Percentiles rank a stretch among this genome's conserved stretches.
Evolutionary conservation across 805 yeast species (phyloP).

Genomic region (Metschnikowia lunata): DNA sequence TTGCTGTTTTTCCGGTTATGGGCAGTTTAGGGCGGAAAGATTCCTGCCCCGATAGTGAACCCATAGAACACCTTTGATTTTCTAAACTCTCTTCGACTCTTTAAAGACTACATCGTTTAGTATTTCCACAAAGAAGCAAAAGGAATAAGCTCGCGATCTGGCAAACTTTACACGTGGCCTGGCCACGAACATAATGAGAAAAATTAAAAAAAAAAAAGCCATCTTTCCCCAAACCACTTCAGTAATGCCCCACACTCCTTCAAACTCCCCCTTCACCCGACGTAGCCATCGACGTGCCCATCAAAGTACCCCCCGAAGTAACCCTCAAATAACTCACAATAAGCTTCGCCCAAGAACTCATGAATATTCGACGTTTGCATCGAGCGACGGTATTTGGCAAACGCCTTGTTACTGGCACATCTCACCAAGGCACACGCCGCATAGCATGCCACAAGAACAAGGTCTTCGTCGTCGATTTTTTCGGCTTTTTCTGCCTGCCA

Average conservation of each 20-base stretch:
- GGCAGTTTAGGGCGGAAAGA: too few species aligned
- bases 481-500: constrained; percentile 47
- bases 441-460: constrained; percentile 53
- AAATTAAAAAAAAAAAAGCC: too few species aligned
- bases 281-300: neutral
- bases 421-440: constrained; percentile 72
- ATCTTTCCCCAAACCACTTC: too few species aligned
- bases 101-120: too few species aligned
- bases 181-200: too few species aligned
- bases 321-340: constrained; percentile 39
- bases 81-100: too few species aligned
- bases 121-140: too few species aligned
- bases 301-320: neutral
- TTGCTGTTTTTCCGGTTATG: too few species aligned
- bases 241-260: neutral
- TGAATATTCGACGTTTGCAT: constrained; percentile 86
- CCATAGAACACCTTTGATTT: too few species aligned
- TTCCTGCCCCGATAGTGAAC: too few species aligned
- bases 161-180: too few species aligned
- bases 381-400: constrained; percentile 58
- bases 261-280: neutral
- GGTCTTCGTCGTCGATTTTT: constrained; percentile 26
- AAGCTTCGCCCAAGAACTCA: constrained; percentile 60
- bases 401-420: constrained; percentile 62
- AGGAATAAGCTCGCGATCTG: too few species aligned